phyloP scores from a whole-genome alignment of 1,284 basidiomycete species.

The Puccinia hordei region DNA sequence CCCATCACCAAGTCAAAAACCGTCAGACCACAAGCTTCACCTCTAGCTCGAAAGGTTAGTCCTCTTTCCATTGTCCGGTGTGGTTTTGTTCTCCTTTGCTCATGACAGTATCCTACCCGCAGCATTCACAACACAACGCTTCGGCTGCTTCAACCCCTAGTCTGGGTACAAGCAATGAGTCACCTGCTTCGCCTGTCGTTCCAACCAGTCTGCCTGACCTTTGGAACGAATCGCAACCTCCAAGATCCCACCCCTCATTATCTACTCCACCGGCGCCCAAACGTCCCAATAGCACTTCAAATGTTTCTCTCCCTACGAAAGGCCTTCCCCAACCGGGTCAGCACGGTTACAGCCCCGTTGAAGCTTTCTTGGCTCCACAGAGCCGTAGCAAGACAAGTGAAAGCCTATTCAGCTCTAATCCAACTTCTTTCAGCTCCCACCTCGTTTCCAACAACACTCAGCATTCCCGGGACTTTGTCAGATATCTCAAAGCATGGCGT shows the following conservation, averaged over 20 bases:
- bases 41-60: neutral
- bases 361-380: neutral
- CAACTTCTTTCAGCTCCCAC: neutral
- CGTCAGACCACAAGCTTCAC: neutral
- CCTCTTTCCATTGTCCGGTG: neutral
- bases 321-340: neutral
- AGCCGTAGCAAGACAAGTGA: too few relatives aligned
- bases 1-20: neutral
- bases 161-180: neutral
- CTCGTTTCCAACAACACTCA: neutral
- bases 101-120: neutral
- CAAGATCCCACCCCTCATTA: neutral
- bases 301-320: neutral
- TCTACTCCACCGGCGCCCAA: neutral
- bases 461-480: slow-evolving; percentile 8
- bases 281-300: neutral
- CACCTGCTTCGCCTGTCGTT: neutral
- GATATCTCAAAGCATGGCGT: slow-evolving; percentile 39
- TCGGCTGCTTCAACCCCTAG: neutral
- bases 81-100: neutral
- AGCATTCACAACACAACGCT: neutral
- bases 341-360: neutral
- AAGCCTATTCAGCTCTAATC: neutral
- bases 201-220: neutral
- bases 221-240: neutral